phyloP scores from a whole-genome alignment of 2,329 filamentous ascomycete genomes.

The Diplodia intermedia region DNA sequence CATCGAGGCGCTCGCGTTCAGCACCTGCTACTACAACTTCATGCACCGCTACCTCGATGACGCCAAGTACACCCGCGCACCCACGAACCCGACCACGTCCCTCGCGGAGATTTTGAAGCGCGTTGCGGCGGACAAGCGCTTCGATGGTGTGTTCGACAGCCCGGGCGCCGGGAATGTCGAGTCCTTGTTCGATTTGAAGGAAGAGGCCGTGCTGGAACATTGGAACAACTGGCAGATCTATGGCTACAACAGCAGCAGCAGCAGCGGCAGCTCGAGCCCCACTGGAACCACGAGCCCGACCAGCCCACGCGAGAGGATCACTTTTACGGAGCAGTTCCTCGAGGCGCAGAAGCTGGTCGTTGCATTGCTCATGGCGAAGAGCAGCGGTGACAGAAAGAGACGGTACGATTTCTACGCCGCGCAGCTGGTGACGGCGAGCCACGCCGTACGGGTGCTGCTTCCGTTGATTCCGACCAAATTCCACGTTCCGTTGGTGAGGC shows the following conservation, averaged over 20 bases:
- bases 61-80: slow-evolving; percentile 70
- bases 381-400: slow-evolving; percentile 43
- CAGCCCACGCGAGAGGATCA: slow-evolving; percentile 26
- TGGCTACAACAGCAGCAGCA: slow-evolving; percentile 5
- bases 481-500: slow-evolving; percentile 75
- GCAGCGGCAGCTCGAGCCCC: slow-evolving; percentile 22
- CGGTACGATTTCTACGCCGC: slow-evolving; percentile 84
- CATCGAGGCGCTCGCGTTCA: slow-evolving; percentile 83
- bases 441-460: slow-evolving; percentile 86
- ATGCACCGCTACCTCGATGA: slow-evolving; percentile 73
- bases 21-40: slow-evolving; percentile 64
- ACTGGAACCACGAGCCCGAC: slow-evolving; percentile 22
- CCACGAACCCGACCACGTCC: slow-evolving; percentile 65
- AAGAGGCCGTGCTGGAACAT: slow-evolving; percentile 78
- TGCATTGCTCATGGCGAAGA: slow-evolving; percentile 67
- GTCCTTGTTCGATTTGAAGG: slow-evolving; percentile 70
- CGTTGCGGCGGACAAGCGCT: slow-evolving; percentile 71
- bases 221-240: slow-evolving; percentile 80
- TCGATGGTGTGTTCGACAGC: slow-evolving; percentile 69
- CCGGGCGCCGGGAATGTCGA: slow-evolving; percentile 69
- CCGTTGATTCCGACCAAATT: slow-evolving; percentile 75
- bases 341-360: slow-evolving; percentile 66
- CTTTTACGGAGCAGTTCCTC: slow-evolving; percentile 73
- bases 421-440: slow-evolving; percentile 82
- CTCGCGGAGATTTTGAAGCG: slow-evolving; percentile 74